A percentile compares a stretch with the other conserved stretches of the same genome.
Evolutionary conservation across 129 eudicot genomes (phyloP).

Genomic region (Tanacetum coccineum): DNA sequence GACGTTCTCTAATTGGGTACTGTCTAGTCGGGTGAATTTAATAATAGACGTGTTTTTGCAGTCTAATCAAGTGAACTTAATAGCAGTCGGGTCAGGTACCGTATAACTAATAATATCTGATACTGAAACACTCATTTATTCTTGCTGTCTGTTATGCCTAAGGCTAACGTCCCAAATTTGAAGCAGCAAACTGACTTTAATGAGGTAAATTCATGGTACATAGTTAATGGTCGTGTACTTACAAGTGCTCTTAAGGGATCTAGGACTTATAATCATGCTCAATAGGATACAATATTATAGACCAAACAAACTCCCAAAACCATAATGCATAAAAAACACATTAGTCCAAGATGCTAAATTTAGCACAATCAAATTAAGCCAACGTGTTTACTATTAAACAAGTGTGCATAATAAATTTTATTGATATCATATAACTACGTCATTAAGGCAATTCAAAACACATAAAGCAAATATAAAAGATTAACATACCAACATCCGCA

Average conservation of each 20-base stretch:
- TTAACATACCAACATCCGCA: conserved; percentile 70
- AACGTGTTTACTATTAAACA: neutral
- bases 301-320: neutral
- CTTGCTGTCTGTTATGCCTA: neutral
- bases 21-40: too few species aligned
- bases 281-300: neutral
- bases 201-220: neutral
- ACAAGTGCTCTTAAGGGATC: neutral
- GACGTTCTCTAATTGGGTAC: too few species aligned
- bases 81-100: too few species aligned
- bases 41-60: too few species aligned
- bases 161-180: neutral
- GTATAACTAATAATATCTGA: too few species aligned
- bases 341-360: conserved; percentile 1
- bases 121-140: neutral
- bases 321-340: neutral
- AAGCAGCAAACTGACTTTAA: neutral
- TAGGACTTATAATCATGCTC: neutral
- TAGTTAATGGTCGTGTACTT: neutral
- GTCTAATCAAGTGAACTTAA: too few species aligned
- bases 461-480: neutral
- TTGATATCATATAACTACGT: neutral
- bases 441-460: neutral
- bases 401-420: conserved; percentile 3
- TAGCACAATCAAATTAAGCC: neutral